These are phyloP conservation scores for Nicotiana obtusifolia DNA, from an alignment of 257 asterid genomes.

Conservation along the genomic window DNA sequence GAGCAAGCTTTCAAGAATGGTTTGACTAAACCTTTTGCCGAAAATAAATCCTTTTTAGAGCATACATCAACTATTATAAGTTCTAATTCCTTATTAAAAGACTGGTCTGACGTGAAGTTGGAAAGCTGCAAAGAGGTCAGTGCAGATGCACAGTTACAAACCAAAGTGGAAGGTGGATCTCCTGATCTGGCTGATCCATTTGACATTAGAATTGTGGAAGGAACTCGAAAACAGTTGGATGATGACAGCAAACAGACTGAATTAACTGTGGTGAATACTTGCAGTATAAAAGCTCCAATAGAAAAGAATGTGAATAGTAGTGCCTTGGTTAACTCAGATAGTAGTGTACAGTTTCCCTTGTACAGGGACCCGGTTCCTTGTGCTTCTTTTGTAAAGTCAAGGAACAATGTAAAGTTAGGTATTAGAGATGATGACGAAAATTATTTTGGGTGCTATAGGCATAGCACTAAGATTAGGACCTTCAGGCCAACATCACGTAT, in stretches of 20 bases:
- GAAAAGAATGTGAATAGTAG: constrained; percentile 52
- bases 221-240: constrained; percentile 24
- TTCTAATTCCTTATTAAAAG: constrained; percentile 32
- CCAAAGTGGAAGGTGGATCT: constrained; percentile 24
- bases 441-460: constrained; percentile 61
- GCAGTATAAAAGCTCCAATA: constrained; percentile 47
- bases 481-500: constrained; percentile 51
- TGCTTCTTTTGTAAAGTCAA: constrained; percentile 52
- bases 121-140: constrained; percentile 25
- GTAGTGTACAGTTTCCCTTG: constrained; percentile 86
- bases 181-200: constrained; percentile 9
- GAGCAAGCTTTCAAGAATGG: constrained; percentile 36
- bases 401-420: constrained; percentile 79
- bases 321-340: constrained; percentile 46
- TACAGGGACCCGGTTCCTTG: constrained; percentile 47
- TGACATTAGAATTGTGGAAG: constrained; percentile 25
- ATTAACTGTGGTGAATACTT: constrained; percentile 37
- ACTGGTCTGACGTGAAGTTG: constrained; percentile 38
- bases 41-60: constrained; percentile 39
- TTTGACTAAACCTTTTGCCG: constrained; percentile 28
- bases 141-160: constrained; percentile 19
- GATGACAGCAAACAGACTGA: constrained; percentile 16
- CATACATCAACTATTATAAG: constrained; percentile 22
- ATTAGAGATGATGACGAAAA: constrained; percentile 94
- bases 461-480: constrained; percentile 61